A percentile compares a stretch with the other conserved stretches of the same genome.
Conservation (phyloP, 352 stramenopile genomes). For the Phytophthora sp. region DNA sequence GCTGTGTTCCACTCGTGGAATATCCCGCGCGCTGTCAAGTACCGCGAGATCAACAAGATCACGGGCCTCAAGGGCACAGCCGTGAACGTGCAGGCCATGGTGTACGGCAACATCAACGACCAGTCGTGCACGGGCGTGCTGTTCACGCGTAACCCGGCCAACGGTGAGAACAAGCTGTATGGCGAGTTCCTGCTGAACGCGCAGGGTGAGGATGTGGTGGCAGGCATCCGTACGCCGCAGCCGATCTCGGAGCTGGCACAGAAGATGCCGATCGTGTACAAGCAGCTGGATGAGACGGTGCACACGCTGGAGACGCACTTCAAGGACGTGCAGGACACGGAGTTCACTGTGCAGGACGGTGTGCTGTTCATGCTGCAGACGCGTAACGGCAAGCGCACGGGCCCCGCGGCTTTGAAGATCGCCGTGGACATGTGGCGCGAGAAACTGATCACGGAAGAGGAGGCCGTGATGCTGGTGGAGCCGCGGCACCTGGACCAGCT, state of each 20-base stretch:
- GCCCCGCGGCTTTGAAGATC: slow-evolving; percentile 27
- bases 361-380: slow-evolving; percentile 39
- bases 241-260: slow-evolving; percentile 31
- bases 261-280: slow-evolving; percentile 35
- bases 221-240: slow-evolving; percentile 32
- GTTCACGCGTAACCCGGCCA: slow-evolving; percentile 35
- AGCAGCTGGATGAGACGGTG: slow-evolving; percentile 33
- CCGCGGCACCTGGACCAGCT: slow-evolving; percentile 31
- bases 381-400: slow-evolving; percentile 34
- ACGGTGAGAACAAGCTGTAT: slow-evolving; percentile 35
- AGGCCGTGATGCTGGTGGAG: slow-evolving; percentile 37
- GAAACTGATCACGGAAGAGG: slow-evolving; percentile 38
- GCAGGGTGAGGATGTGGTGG: slow-evolving; percentile 34
- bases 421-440: slow-evolving; percentile 37
- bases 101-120: slow-evolving; percentile 38
- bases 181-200: slow-evolving; percentile 37
- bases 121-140: slow-evolving; percentile 31
- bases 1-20: slow-evolving; percentile 37
- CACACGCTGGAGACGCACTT: slow-evolving; percentile 38
- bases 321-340: slow-evolving; percentile 37
- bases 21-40: slow-evolving; percentile 35
- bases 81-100: slow-evolving; percentile 37
- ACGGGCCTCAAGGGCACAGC: slow-evolving; percentile 32
- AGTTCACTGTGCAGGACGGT: slow-evolving; percentile 33
- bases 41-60: slow-evolving; percentile 40